Conservation (phyloP, 257 asterid genomes). For the Ballota nigra region DNA sequence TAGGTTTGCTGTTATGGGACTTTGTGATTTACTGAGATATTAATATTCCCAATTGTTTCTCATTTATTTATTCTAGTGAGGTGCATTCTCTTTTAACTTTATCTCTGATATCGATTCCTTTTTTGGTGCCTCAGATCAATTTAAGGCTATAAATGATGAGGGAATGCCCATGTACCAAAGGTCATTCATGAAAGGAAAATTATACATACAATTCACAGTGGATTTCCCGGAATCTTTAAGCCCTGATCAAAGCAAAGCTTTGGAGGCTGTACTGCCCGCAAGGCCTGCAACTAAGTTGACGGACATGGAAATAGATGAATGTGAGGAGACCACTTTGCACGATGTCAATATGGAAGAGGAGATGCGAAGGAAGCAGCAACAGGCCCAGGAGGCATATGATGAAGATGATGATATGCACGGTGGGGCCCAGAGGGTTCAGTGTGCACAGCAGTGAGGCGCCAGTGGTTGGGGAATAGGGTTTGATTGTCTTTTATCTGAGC, state of each 20-base stretch:
- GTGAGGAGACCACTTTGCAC: constrained; percentile 55
- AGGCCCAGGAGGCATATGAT: constrained; percentile 47
- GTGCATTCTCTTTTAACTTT: too few species aligned
- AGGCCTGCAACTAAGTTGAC: constrained; percentile 30
- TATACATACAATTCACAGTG: constrained; percentile 71
- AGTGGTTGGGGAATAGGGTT: not conserved
- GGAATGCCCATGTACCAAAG: constrained; percentile 90
- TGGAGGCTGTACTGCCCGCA: constrained; percentile 52
- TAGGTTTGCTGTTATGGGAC: constrained; percentile 20
- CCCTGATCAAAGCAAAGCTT: constrained; percentile 53
- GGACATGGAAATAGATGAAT: constrained; percentile 43
- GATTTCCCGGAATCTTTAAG: constrained; percentile 71
- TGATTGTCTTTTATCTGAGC: not conserved
- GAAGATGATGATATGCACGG: constrained; percentile 53
- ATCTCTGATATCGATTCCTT: not conserved
- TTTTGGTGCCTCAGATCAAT: constrained; percentile 47
- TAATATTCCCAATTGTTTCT: too few species aligned
- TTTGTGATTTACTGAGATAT: too few species aligned
- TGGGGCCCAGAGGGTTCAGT: constrained; percentile 63
- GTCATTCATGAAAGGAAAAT: constrained; percentile 77
- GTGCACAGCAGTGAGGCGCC: constrained; percentile 48
- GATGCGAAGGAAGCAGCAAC: constrained; percentile 52
- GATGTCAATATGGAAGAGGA: constrained; percentile 55
- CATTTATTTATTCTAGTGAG: too few species aligned
- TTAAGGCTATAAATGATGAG: constrained; percentile 85